phyloP scores from a whole-genome alignment of 2,329 filamentous ascomycete species.

The Nigrospora sphaerica region DNA sequence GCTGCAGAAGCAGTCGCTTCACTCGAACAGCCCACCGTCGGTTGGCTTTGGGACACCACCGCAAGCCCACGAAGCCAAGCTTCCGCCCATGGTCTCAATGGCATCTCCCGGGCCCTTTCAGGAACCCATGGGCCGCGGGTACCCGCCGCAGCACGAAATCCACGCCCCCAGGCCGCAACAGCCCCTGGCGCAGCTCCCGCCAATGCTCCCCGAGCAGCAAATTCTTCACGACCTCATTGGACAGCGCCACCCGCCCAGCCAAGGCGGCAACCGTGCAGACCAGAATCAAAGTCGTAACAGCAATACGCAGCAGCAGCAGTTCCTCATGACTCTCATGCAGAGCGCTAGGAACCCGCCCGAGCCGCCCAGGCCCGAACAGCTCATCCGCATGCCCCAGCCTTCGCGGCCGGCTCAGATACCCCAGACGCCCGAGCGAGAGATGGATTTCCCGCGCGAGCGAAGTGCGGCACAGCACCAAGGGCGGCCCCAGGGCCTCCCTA shows the following conservation, averaged over 20 bases:
- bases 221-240: slow-evolving; percentile 54
- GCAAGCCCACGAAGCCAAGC: slow-evolving; percentile 18
- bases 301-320: slow-evolving; percentile 64
- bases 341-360: slow-evolving; percentile 40
- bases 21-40: slow-evolving; percentile 36
- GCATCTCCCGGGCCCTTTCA: slow-evolving; percentile 43
- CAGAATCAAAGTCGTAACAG: slow-evolving; percentile 41
- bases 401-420: slow-evolving; percentile 40
- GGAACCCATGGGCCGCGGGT: slow-evolving; percentile 18
- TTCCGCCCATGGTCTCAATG: slow-evolving; percentile 29
- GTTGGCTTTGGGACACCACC: slow-evolving; percentile 21
- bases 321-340: slow-evolving; percentile 79
- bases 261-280: slow-evolving; percentile 12
- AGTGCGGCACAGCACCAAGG: slow-evolving; percentile 24
- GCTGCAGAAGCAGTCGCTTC: slow-evolving; percentile 54
- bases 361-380: slow-evolving; percentile 42
- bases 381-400: slow-evolving; percentile 46
- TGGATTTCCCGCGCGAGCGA: slow-evolving; percentile 37
- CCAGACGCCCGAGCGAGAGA: slow-evolving; percentile 40
- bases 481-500: slow-evolving; percentile 32
- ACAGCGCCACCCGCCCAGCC: slow-evolving; percentile 41
- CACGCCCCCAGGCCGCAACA: slow-evolving; percentile 35
- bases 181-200: slow-evolving; percentile 36
- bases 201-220: slow-evolving; percentile 45
- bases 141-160: slow-evolving; percentile 40